phyloP scores from a whole-genome alignment of 2,329 filamentous ascomycete genomes.

The Chaetomiaceae sp. region DNA sequence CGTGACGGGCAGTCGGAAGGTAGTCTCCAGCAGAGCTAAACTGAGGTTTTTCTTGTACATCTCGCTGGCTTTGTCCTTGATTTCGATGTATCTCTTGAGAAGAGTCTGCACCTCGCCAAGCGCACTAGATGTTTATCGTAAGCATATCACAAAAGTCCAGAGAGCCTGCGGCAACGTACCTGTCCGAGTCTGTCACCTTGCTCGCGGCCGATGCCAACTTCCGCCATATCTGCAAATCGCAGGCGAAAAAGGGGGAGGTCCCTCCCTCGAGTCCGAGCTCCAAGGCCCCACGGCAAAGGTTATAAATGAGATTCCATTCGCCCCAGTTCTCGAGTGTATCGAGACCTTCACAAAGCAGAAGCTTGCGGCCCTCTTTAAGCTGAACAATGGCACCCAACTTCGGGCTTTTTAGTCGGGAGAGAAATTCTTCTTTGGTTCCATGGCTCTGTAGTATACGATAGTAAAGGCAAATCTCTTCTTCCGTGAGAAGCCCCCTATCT shows the following conservation, averaged over 20 bases:
- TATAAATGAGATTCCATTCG: constrained; percentile 42
- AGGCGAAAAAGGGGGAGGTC: constrained; percentile 41
- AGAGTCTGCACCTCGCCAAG: constrained; percentile 29
- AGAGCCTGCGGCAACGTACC: constrained; percentile 18
- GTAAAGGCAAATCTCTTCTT: constrained; percentile 49
- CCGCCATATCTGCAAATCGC: constrained; percentile 39
- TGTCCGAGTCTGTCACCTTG: constrained; percentile 27
- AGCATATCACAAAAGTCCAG: background rate
- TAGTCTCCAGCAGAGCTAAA: constrained; percentile 32
- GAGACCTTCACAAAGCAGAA: constrained; percentile 42
- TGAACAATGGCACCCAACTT: constrained; percentile 41
- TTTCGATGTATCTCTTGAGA: constrained; percentile 28
- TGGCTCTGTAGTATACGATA: constrained; percentile 45
- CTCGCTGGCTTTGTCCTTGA: constrained; percentile 26
- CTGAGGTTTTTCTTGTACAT: constrained; percentile 36
- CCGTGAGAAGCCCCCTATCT: constrained; percentile 38
- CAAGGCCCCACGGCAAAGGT: constrained; percentile 43
- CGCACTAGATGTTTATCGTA: constrained; percentile 22
- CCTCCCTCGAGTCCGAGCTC: constrained; percentile 35
- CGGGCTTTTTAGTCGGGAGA: constrained; percentile 37
- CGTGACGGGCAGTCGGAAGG: constrained; percentile 28
- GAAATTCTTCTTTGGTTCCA: constrained; percentile 39
- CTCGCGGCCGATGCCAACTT: constrained; percentile 32
- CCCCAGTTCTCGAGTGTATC: constrained; percentile 35
- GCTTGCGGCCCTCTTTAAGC: constrained; percentile 45